Conservation (phyloP, 257 asterid species). For the Jacaranda mimosifolia region DNA sequence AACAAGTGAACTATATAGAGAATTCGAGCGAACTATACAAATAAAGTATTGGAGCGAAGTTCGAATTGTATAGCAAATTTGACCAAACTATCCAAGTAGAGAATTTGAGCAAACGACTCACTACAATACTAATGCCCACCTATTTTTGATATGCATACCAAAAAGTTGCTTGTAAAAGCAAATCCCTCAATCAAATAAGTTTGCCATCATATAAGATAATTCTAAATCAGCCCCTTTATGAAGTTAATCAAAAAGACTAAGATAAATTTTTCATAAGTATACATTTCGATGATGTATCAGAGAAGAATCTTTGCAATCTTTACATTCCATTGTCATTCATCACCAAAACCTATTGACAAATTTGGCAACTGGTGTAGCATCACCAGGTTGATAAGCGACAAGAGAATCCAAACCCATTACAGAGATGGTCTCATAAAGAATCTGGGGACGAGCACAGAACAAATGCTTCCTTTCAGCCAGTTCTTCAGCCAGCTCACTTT, state of each 20-base stretch:
- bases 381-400: conserved; percentile 76
- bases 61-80: too few relatives aligned
- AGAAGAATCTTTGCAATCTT: background rate
- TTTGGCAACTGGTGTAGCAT: conserved; percentile 84
- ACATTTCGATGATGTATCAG: background rate
- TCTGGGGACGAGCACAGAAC: conserved; percentile 84
- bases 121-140: too few relatives aligned
- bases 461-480: conserved; percentile 85
- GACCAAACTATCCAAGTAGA: too few relatives aligned
- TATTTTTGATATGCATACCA: too few relatives aligned
- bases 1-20: too few relatives aligned
- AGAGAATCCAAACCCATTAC: conserved; percentile 67
- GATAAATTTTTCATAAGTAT: background rate
- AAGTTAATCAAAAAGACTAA: background rate
- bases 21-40: too few relatives aligned
- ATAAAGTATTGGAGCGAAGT: too few relatives aligned
- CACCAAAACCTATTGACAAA: conserved; percentile 68
- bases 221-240: too few relatives aligned
- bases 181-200: too few relatives aligned
- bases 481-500: conserved; percentile 93
- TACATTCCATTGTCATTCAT: conserved; percentile 50
- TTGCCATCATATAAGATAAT: too few relatives aligned
- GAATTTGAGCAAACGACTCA: too few relatives aligned
- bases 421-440: conserved; percentile 61
- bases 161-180: too few relatives aligned